phyloP scores from a whole-genome alignment of 345 rosid genomes.

The Clausena lansium region DNA sequence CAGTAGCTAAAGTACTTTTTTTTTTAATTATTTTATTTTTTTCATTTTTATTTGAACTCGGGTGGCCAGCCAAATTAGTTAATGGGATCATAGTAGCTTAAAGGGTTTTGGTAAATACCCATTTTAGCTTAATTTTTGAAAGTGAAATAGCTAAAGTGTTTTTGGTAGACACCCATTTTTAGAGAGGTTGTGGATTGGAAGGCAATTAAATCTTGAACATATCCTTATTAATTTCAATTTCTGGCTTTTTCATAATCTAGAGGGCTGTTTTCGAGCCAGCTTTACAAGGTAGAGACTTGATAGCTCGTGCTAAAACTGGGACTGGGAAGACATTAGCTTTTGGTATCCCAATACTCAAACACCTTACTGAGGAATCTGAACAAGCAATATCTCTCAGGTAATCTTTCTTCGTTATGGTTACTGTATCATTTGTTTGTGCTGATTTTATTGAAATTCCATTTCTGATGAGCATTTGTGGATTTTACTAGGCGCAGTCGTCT shows the following conservation, averaged over 20 bases:
- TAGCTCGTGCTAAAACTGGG: slow-evolving; percentile 98
- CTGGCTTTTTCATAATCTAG: slow-evolving; percentile 21
- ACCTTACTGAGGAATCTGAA: slow-evolving; percentile 62
- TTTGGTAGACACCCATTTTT: too few relatives aligned
- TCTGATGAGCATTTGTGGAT: background rate
- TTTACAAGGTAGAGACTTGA: slow-evolving; percentile 79
- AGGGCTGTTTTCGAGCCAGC: slow-evolving; percentile 92
- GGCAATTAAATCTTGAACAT: background rate
- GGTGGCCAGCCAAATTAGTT: too few relatives aligned
- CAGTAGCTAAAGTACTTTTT: background rate
- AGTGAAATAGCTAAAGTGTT: too few relatives aligned
- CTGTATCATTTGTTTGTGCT: background rate
- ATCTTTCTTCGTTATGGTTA: background rate
- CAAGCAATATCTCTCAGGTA: slow-evolving; percentile 52
- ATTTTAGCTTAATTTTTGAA: too few relatives aligned
- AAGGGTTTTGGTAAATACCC: too few relatives aligned
- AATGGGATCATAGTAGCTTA: too few relatives aligned
- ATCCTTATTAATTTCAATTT: background rate
- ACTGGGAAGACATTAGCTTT: slow-evolving; percentile 99
- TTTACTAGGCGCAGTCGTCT: slow-evolving; percentile 62
- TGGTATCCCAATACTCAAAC: slow-evolving; percentile 87
- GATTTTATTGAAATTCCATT: slow-evolving; percentile 5
- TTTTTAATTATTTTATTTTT: too few relatives aligned
- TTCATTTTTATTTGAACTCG: too few relatives aligned
- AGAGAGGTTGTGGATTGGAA: too few relatives aligned